phyloP scores from a whole-genome alignment of 192 early-diverging fungal genomes.

The Geranomyces michiganensis region DNA sequence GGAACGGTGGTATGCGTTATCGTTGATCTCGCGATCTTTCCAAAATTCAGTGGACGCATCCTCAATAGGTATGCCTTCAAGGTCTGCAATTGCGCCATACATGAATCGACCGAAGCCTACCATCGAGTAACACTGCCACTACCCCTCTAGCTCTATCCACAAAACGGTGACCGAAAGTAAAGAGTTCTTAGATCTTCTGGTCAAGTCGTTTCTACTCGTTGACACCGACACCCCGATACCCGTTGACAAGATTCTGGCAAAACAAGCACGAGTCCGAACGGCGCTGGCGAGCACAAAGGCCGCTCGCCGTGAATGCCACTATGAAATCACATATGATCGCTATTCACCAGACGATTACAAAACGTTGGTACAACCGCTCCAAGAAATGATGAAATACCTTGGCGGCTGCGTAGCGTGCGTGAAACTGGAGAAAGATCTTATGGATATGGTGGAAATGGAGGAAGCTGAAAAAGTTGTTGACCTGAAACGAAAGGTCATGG shows the following conservation, averaged over 20 bases:
- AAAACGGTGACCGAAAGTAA: constrained; percentile 22
- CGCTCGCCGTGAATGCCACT: constrained; percentile 27
- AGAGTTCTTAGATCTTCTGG: constrained; percentile 23
- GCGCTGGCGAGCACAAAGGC: constrained; percentile 28
- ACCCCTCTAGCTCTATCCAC: constrained; percentile 20
- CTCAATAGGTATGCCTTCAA: constrained; percentile 3
- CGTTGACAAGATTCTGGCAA: constrained; percentile 17
- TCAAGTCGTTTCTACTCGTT: constrained; percentile 15
- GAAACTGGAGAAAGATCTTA: constrained; percentile 28
- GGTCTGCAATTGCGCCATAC: neutral
- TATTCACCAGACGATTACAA: constrained; percentile 35
- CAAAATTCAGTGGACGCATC: constrained; percentile 26
- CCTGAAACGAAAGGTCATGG: neutral
- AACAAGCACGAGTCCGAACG: constrained; percentile 22
- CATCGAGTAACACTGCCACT: neutral
- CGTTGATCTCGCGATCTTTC: constrained; percentile 16
- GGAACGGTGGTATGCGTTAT: constrained; percentile 22
- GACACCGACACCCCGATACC: constrained; percentile 20
- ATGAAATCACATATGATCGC: constrained; percentile 32
- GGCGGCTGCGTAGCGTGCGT: constrained; percentile 27
- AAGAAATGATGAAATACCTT: constrained; percentile 37
- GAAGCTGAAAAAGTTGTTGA: neutral
- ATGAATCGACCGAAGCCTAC: too few relatives aligned
- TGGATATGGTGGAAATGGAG: constrained; percentile 22
- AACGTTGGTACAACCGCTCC: constrained; percentile 21